A percentile compares a stretch with the other conserved stretches of the same genome.
Conservation (phyloP, 768 basidiomycete species). For the Xanthoconium purpureum region DNA sequence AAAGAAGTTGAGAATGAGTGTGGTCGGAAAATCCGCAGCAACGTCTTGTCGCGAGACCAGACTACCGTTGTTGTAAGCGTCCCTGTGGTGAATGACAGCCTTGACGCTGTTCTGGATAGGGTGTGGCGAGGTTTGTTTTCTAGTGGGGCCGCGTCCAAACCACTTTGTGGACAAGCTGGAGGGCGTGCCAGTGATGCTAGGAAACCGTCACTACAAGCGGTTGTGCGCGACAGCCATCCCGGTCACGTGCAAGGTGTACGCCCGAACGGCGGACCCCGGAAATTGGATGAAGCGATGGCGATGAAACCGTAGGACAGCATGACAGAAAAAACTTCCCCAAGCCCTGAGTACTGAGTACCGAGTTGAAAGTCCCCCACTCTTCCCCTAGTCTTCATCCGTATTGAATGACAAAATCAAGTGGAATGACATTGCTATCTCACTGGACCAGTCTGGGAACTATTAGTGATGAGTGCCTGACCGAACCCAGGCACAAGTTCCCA, state of each 20-base stretch:
- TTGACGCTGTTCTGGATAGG: neutral
- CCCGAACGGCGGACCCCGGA: neutral
- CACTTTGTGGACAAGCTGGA: neutral
- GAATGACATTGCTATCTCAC: neutral
- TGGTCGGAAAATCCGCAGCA: constrained; percentile 26
- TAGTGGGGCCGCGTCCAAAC: neutral
- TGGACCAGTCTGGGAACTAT: no score
- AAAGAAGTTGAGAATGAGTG: constrained; percentile 18
- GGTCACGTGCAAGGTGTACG: constrained; percentile 20
- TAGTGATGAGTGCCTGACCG: neutral
- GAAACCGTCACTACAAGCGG: constrained; percentile 20
- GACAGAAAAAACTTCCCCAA: no score
- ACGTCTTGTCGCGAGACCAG: constrained; percentile 14
- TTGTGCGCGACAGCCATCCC: constrained; percentile 9
- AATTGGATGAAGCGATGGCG: neutral
- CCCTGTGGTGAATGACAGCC: neutral
- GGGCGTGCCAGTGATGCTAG: constrained; percentile 11
- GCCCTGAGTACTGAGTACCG: no score
- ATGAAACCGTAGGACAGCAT: neutral
- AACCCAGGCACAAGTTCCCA: constrained; percentile 4
- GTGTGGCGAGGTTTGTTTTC: neutral
- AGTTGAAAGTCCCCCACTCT: no score
- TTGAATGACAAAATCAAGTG: no score
- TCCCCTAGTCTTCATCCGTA: no score
- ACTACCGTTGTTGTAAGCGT: constrained; percentile 1